Conservation (phyloP, 257 asterid genomes). For the Solanum bulbocastanum region DNA sequence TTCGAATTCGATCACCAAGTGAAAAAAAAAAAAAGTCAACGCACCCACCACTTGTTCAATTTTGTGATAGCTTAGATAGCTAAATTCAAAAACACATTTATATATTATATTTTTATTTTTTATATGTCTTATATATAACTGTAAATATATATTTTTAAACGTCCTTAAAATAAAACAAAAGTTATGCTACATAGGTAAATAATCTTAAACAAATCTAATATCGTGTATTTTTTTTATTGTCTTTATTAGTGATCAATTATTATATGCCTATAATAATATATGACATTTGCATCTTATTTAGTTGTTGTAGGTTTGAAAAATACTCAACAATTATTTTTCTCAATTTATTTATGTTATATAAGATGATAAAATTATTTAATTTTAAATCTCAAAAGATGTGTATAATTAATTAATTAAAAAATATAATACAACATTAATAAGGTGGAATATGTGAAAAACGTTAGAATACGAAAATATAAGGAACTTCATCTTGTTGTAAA, state of each 20-base stretch:
- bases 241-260: not conserved
- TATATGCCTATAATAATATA: not conserved
- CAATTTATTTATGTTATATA: too few species aligned
- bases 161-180: not conserved
- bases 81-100: too few species aligned
- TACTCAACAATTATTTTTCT: not conserved
- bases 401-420: too few species aligned
- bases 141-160: not conserved
- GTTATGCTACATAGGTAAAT: not conserved
- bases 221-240: not conserved
- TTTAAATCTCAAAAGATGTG: not conserved
- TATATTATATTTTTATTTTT: not conserved
- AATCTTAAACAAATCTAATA: not conserved
- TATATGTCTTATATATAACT: not conserved
- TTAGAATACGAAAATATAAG: not conserved
- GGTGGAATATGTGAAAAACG: not conserved
- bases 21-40: too few species aligned
- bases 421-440: not conserved
- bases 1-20: too few species aligned
- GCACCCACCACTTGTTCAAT: not conserved
- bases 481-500: too few species aligned
- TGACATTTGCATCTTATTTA: too few species aligned
- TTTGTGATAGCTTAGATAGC: not conserved
- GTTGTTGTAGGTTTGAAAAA: too few species aligned
- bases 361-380: not conserved